A percentile compares a stretch with the other conserved stretches of the same genome.
Evolutionary conservation across 2,329 filamentous ascomycete species (phyloP).

Genomic region (Fusarium abutilonis): DNA sequence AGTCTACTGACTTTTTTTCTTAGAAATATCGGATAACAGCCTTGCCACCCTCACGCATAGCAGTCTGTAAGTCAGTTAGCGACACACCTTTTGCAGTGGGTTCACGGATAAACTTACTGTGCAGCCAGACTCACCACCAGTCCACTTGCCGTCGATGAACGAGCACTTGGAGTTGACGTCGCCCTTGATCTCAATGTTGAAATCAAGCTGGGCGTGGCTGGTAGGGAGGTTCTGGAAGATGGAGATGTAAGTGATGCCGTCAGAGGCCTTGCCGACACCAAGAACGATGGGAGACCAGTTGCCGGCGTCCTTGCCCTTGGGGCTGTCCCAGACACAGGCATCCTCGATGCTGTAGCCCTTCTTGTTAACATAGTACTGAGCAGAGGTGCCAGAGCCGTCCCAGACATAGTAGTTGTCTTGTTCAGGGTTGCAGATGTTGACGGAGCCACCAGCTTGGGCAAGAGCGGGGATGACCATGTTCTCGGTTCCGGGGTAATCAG

Average conservation of each 20-base stretch:
- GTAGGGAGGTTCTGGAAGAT: constrained; percentile 88
- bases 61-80: constrained; percentile 53
- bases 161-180: constrained; percentile 69
- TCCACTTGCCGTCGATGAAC: constrained; percentile 71
- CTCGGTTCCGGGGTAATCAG: constrained; percentile 95
- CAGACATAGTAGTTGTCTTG: constrained; percentile 79
- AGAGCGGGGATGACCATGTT: constrained; percentile 82
- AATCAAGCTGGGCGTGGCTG: constrained; percentile 74
- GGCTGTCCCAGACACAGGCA: constrained; percentile 79
- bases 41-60: constrained; percentile 53
- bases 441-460: constrained; percentile 66
- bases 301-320: constrained; percentile 64
- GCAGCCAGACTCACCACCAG: constrained; percentile 71
- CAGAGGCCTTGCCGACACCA: constrained; percentile 75
- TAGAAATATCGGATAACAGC: constrained; percentile 59
- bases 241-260: constrained; percentile 78
- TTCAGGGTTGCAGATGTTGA: constrained; percentile 79
- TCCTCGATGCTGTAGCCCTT: constrained; percentile 71
- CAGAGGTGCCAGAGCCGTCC: constrained; percentile 78
- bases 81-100: neutral
- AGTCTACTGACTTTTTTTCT: constrained; percentile 11
- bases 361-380: constrained; percentile 97
- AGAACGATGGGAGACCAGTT: constrained; percentile 92
- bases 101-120: constrained; percentile 71
- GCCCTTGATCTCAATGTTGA: constrained; percentile 80